Percentiles rank a stretch among this genome's conserved stretches.
Evolutionary conservation across 106 monocot genomes (phyloP).

Genomic region (Narthecium ossifragum): DNA sequence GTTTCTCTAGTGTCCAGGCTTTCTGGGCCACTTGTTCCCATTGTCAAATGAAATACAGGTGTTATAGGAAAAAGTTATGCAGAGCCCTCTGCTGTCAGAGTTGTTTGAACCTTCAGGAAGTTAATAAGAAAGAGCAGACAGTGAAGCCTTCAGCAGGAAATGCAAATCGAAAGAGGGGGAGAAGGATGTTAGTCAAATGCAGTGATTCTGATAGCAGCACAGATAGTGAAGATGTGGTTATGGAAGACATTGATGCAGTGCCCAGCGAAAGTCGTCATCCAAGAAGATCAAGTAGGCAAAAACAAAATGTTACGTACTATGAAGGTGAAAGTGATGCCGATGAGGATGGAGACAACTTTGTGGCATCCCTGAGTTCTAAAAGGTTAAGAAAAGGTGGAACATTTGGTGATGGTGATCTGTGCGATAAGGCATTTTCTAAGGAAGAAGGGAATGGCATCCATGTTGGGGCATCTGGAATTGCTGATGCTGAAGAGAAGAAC

Average conservation of each 20-base stretch:
- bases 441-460: background rate
- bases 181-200: conserved; percentile 5
- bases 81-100: too few relatives aligned
- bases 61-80: too few relatives aligned
- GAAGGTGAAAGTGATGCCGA: conserved; percentile 40
- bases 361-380: conserved; percentile 2
- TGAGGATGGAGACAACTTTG: conserved; percentile 18
- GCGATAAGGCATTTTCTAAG: background rate
- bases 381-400: conserved; percentile 8
- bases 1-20: conserved; percentile 16
- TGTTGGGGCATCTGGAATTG: background rate
- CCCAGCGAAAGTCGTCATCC: conserved; percentile 11
- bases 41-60: too few relatives aligned
- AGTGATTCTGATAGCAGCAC: conserved; percentile 15
- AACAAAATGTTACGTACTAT: conserved; percentile 45
- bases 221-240: background rate
- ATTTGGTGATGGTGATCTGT: conserved; percentile 9
- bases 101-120: conserved; percentile 14
- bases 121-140: conserved; percentile 3
- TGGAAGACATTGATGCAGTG: too few relatives aligned
- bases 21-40: too few relatives aligned
- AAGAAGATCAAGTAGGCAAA: conserved; percentile 47
- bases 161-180: conserved; percentile 14
- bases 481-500: conserved; percentile 4
- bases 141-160: conserved; percentile 7